phyloP scores from a whole-genome alignment of 2,329 filamentous ascomycete genomes.

The Drechslerella stenobrocha region DNA sequence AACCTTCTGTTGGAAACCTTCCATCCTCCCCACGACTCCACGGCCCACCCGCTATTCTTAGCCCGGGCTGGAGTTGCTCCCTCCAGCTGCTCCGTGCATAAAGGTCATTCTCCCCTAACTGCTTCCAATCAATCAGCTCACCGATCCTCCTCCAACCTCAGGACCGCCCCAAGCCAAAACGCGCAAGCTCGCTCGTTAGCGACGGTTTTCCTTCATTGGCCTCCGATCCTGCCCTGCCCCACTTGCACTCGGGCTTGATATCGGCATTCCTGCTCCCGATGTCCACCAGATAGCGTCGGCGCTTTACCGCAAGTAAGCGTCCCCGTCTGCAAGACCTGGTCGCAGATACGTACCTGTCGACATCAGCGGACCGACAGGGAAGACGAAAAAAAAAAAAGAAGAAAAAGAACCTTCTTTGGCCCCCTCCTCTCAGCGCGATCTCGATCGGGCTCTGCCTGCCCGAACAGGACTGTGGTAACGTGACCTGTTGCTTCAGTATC shows the following conservation, averaged over 20 bases:
- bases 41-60: not conserved
- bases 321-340: too few species aligned
- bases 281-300: too few species aligned
- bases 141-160: not conserved
- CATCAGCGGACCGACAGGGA: too few species aligned
- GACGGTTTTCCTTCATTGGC: constrained; percentile 3
- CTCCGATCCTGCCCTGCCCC: not conserved
- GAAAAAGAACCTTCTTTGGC: too few species aligned
- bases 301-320: constrained; percentile 1
- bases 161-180: not conserved
- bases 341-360: too few species aligned
- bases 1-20: not conserved
- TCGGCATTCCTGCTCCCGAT: too few species aligned
- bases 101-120: not conserved
- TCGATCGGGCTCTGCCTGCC: not conserved
- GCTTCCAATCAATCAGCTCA: not conserved
- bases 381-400: too few species aligned
- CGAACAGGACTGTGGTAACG: not conserved
- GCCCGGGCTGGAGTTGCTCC: constrained; percentile 3
- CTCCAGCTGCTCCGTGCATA: not conserved
- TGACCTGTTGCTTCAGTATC: not conserved
- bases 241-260: not conserved
- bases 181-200: not conserved
- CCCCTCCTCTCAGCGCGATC: not conserved
- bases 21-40: not conserved